Base-by-base conservation (phyloP, 1,284 basidiomycete genomes). In the Laetiporus sulphureus region DNA sequence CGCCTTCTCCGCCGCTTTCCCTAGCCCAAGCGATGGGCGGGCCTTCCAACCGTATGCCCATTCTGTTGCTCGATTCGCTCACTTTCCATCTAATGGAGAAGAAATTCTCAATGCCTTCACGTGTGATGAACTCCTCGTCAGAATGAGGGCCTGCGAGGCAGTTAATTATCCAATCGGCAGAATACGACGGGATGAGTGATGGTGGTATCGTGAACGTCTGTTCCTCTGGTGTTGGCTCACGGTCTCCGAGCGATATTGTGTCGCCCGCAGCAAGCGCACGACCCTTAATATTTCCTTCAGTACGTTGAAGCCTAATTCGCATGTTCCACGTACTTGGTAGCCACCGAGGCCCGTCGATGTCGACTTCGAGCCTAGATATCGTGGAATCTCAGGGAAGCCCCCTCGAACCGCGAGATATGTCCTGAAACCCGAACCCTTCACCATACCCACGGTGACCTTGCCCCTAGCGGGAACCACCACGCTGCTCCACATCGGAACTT, bases 141-240 rank as follows among this genome's bases (percentile, higher is more conserved):
- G 73, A 80, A 22, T 83, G 79, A 0, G 82, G 83, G 0, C 83
- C 83, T 1, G 73, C 52, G 22, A 85, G 68, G 40, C 75, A 77
- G 37, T 72, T 61, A 8, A 86, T 53, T 0, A 61, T 58, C 77
- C 78, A 80, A 13, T 75, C 56, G 3, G 54, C 52, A 0, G 70
- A 64, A 56, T 81, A 80, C 5, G 51, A 37, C 0, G 74, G 76
- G 12, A 72, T 52, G 13, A 73, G 46, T 1, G 44, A 11, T 2
- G 45, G 30, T 16, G 60, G 58, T 10, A 63, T 48, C 3, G 36
- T 40, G 1, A 36, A 36, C 6, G 33, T 37, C 11, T 19, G 8
- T 3, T 37, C 36, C 4, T 38, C 44, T 19, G 58, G 35, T 3
- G 18, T 33, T 3, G 61, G 57, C 10, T 42, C 48, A 46, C 65